Evolutionary conservation across 768 basidiomycete species (phyloP).

Genomic region (Trametes gibbosa): DNA sequence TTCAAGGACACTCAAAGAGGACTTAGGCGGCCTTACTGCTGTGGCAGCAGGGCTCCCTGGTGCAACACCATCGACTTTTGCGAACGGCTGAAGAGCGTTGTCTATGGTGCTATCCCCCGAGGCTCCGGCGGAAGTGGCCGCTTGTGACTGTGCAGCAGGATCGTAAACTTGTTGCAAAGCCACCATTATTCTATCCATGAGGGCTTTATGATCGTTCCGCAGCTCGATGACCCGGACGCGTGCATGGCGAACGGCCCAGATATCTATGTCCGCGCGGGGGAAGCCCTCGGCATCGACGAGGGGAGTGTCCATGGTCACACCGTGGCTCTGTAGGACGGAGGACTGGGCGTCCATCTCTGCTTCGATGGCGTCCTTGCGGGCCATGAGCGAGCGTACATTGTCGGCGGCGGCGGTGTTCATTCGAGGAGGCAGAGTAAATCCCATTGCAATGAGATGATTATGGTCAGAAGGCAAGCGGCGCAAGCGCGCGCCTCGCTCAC

Average conservation of each 20-base stretch:
- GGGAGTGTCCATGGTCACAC: constrained; percentile 63
- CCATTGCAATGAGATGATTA: constrained; percentile 35
- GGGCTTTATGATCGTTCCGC: constrained; percentile 67
- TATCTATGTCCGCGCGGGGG: constrained; percentile 82
- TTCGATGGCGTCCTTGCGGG: constrained; percentile 70
- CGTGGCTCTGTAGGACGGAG: constrained; percentile 60
- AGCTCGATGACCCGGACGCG: constrained; percentile 77
- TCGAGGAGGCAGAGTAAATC: constrained; percentile 43
- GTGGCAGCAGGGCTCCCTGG: constrained; percentile 78
- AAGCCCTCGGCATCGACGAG: constrained; percentile 88
- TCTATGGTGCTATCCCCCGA: neutral
- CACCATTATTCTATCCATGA: constrained; percentile 65
- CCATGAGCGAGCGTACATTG: constrained; percentile 61
- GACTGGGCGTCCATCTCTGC: constrained; percentile 62
- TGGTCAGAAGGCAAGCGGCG: neutral
- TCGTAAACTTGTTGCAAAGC: constrained; percentile 72
- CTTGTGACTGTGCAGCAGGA: constrained; percentile 30
- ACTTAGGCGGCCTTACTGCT: constrained; percentile 51
- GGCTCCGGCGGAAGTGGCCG: constrained; percentile 9
- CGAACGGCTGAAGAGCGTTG: constrained; percentile 53
- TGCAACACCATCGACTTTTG: constrained; percentile 78
- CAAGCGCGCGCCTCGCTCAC: neutral
- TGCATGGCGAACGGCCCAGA: constrained; percentile 74
- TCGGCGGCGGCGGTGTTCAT: constrained; percentile 44
- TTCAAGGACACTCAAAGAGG: neutral